These are phyloP conservation scores for Plasmodium falciparum DNA, from an alignment of 169 alveolate genomes.

Conservation along the genomic window DNA sequence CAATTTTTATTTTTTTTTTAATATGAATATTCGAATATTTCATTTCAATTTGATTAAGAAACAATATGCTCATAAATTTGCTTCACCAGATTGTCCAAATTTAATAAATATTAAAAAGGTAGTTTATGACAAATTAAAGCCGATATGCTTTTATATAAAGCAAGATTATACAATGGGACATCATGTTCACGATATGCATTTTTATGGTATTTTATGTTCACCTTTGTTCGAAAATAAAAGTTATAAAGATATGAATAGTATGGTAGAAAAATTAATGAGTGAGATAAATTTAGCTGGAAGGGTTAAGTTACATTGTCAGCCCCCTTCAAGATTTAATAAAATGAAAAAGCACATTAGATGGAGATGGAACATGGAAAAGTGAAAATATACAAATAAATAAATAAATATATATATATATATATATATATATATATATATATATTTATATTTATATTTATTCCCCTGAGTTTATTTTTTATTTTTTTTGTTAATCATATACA, in stretches of 20 bases:
- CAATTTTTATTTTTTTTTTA: background rate
- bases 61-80: conserved; percentile 83
- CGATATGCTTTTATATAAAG: conserved; percentile 88
- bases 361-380: conserved; percentile 87
- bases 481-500: no score
- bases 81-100: conserved; percentile 86
- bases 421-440: background rate
- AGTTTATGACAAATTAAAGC: conserved; percentile 86
- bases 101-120: conserved; percentile 80
- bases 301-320: conserved; percentile 86
- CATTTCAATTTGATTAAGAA: conserved; percentile 65
- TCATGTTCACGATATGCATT: conserved; percentile 87
- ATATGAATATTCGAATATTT: conserved; percentile 37
- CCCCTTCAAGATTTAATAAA: conserved; percentile 86
- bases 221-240: conserved; percentile 91
- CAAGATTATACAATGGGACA: conserved; percentile 90
- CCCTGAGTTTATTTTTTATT: no score
- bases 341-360: conserved; percentile 84
- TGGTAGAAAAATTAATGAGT: conserved; percentile 88
- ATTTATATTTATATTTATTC: background rate
- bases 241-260: conserved; percentile 87
- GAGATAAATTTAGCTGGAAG: conserved; percentile 77
- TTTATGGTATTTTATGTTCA: conserved; percentile 91
- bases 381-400: background rate
- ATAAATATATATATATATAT: background rate